Percentiles rank a stretch among this genome's conserved stretches.
Evolutionary conservation across 768 basidiomycete species (phyloP).

Genomic region (Mycena maculata): DNA sequence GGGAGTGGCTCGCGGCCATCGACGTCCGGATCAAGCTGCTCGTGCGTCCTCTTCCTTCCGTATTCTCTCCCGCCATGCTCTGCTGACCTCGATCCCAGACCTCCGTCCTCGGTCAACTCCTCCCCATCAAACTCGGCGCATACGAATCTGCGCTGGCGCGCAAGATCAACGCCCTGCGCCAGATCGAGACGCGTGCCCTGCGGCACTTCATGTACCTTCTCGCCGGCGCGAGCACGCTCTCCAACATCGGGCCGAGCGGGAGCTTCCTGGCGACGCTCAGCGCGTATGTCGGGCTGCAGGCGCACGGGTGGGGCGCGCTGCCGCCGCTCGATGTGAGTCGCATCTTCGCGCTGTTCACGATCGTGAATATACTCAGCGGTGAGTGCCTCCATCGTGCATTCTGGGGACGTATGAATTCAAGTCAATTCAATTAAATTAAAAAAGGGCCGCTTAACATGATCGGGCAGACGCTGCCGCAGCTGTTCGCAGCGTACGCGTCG

Average conservation of each 20-base stretch:
- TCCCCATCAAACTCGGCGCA: conserved; percentile 26
- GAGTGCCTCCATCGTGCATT: background rate
- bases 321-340: conserved; percentile 20
- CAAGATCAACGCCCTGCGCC: conserved; percentile 21
- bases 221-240: background rate
- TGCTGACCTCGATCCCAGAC: too few relatives aligned
- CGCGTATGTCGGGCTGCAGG: conserved; percentile 13
- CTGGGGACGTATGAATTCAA: background rate
- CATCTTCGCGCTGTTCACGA: conserved; percentile 17
- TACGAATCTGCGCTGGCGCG: conserved; percentile 8
- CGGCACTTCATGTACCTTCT: conserved; percentile 7
- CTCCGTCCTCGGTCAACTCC: conserved; percentile 22
- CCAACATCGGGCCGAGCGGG: conserved; percentile 13
- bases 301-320: conserved; percentile 13
- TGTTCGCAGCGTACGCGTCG: conserved; percentile 16
- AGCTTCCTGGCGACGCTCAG: conserved; percentile 21
- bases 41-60: conserved; percentile 1
- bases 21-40: conserved; percentile 27
- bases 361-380: conserved; percentile 5
- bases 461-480: conserved; percentile 7
- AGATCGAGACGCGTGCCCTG: conserved; percentile 15
- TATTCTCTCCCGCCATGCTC: too few relatives aligned
- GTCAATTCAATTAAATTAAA: too few relatives aligned
- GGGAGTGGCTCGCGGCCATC: conserved; percentile 19
- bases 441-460: conserved; percentile 13